Conservation (phyloP, 306 rosid genomes). For the Pterocarpus macrocarpus region DNA sequence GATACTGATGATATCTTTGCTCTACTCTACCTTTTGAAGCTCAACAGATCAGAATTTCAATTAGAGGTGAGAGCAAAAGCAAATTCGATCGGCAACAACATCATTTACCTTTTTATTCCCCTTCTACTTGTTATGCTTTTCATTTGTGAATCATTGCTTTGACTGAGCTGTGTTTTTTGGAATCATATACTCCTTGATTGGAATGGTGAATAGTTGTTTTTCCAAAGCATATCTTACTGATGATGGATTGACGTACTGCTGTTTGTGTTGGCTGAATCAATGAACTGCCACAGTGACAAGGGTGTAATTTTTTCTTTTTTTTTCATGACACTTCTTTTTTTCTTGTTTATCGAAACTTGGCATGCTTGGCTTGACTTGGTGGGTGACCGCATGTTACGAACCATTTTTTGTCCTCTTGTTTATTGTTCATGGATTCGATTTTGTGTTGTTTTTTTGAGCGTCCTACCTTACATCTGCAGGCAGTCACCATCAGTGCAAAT, state of each 20-base stretch:
- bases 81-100: too few species aligned
- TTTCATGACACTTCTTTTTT: too few species aligned
- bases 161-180: too few species aligned
- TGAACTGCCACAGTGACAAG: slow-evolving; percentile 32
- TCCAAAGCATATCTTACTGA: too few species aligned
- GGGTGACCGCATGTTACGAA: too few species aligned
- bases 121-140: slow-evolving; percentile 17
- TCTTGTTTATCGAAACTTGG: too few species aligned
- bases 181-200: background rate
- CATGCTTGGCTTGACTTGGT: too few species aligned
- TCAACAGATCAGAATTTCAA: slow-evolving; percentile 81
- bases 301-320: background rate
- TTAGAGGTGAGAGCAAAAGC: slow-evolving; percentile 62
- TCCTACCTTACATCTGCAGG: slow-evolving; percentile 55
- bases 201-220: background rate
- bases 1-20: slow-evolving; percentile 91
- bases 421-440: too few species aligned
- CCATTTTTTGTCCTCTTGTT: too few species aligned
- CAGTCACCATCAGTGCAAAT: slow-evolving; percentile 75
- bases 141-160: background rate
- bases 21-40: slow-evolving; percentile 87
- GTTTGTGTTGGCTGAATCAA: slow-evolving; percentile 16
- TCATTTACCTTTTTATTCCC: too few species aligned
- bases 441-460: too few species aligned
- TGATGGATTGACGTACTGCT: background rate